Evolutionary conservation across 1,139 yeast species (phyloP).

Genomic region (Geotrichum cucujoidarum): DNA sequence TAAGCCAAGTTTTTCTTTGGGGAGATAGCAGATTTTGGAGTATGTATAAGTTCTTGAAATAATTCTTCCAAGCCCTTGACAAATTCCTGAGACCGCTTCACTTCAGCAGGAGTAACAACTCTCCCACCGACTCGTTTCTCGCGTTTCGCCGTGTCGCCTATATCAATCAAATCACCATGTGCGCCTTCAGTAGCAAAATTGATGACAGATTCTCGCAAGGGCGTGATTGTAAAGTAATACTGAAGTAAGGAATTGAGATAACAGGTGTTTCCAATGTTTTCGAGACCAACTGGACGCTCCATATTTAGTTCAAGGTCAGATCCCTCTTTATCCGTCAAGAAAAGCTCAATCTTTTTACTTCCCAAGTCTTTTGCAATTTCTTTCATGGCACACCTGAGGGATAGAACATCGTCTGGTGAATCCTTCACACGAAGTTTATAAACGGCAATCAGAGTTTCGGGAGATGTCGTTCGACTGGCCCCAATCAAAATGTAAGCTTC

Average conservation of each 20-base stretch:
- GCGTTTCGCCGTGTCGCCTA: slow-evolving; percentile 2
- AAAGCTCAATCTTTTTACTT: slow-evolving; percentile 27
- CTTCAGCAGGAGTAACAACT: slow-evolving; percentile 64
- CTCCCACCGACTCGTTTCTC: slow-evolving; percentile 76
- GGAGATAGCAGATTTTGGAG: slow-evolving; percentile 59
- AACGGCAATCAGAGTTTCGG: slow-evolving; percentile 24
- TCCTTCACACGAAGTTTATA: slow-evolving; percentile 35
- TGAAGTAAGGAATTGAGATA: slow-evolving; percentile 85
- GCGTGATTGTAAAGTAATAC: slow-evolving; percentile 80
- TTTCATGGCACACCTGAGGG: slow-evolving; percentile 35
- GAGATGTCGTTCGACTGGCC: slow-evolving; percentile 21
- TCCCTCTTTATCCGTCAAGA: slow-evolving; percentile 24
- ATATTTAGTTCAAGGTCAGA: slow-evolving; percentile 13
- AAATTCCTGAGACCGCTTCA: slow-evolving; percentile 76
- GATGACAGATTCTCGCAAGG: slow-evolving; percentile 56
- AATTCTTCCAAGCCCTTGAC: slow-evolving; percentile 64
- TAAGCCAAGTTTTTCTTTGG: slow-evolving; percentile 85
- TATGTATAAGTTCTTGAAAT: slow-evolving; percentile 63
- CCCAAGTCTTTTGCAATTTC: slow-evolving; percentile 32
- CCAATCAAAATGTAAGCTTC: slow-evolving; percentile 54
- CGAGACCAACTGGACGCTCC: slow-evolving; percentile 49
- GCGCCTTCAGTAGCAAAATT: slow-evolving; percentile 40
- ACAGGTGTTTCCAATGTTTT: slow-evolving; percentile 93
- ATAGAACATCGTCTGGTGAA: slow-evolving; percentile 30
- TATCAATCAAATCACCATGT: slow-evolving; percentile 23